Conservation (phyloP, 2,329 filamentous ascomycete genomes). For the Phaeosphaeriaceae sp. region DNA sequence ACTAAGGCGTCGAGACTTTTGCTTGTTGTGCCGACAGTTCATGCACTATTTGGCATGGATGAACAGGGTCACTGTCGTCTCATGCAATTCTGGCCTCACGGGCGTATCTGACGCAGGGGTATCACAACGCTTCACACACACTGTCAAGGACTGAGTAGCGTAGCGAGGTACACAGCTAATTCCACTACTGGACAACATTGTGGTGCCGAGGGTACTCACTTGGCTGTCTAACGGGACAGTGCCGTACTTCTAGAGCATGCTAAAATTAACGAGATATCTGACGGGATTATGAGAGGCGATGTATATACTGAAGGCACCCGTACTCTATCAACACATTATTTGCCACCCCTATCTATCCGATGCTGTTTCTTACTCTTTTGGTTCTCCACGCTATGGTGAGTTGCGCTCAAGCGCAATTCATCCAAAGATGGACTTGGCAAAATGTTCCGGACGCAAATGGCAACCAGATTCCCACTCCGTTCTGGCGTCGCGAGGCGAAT, state of each 20-base stretch:
- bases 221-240: not conserved
- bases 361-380: not conserved
- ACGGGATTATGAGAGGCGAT: not conserved
- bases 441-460: not conserved
- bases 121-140: not conserved
- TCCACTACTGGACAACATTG: not conserved
- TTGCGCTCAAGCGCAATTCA: slow-evolving; percentile 1
- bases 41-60: no score
- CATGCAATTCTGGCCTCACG: not conserved
- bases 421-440: slow-evolving; percentile 1
- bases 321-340: not conserved
- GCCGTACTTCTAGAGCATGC: not conserved
- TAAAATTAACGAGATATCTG: not conserved
- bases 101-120: not conserved
- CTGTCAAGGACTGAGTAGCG: not conserved
- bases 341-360: not conserved
- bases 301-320: not conserved
- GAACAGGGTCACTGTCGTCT: no score
- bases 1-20: not conserved
- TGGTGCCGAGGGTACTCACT: not conserved
- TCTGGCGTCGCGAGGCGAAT: not conserved
- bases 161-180: not conserved
- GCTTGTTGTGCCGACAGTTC: no score
- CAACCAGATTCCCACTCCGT: not conserved
- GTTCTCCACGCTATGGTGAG: not conserved